Conservation (phyloP, 1,284 basidiomycete genomes). For the Wallemia ichthyophaga region DNA sequence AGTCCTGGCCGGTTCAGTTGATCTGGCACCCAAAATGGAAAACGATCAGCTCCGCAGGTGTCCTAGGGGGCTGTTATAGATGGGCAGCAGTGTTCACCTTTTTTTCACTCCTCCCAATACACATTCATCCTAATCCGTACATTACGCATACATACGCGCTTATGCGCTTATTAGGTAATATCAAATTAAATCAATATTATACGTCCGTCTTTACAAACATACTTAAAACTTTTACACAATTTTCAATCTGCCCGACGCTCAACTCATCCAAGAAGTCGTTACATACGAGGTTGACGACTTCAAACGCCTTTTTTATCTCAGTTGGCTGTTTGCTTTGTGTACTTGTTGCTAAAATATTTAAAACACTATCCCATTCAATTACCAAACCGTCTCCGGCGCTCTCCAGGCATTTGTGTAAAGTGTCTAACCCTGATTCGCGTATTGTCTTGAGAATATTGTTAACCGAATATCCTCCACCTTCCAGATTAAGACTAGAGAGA, state of each 20-base stretch:
- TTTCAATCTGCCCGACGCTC: slow-evolving; percentile 42
- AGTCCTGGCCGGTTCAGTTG: background rate
- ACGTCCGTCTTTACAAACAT: background rate
- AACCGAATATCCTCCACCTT: slow-evolving; percentile 21
- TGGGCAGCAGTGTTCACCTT: no score
- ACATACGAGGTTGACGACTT: slow-evolving; percentile 73
- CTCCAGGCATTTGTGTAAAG: slow-evolving; percentile 63
- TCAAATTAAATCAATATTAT: background rate
- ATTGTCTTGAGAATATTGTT: slow-evolving; percentile 31
- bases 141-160: no score
- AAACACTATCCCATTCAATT: background rate
- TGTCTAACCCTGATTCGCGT: slow-evolving; percentile 56
- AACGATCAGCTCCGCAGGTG: background rate
- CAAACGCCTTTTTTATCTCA: slow-evolving; percentile 46
- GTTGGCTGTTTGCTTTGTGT: slow-evolving; percentile 8
- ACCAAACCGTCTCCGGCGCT: slow-evolving; percentile 3
- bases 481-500: slow-evolving; percentile 27
- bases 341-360: slow-evolving; percentile 1
- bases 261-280: slow-evolving; percentile 56
- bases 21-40: background rate
- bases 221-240: slow-evolving; percentile 28
- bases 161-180: no score
- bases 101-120: no score
- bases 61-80: no score
- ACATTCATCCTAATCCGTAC: no score